Percentiles rank a stretch among this genome's conserved stretches.
These are phyloP conservation scores for Flammula alnicola DNA, from an alignment of 1,284 basidiomycete genomes.

Conservation along the genomic window DNA sequence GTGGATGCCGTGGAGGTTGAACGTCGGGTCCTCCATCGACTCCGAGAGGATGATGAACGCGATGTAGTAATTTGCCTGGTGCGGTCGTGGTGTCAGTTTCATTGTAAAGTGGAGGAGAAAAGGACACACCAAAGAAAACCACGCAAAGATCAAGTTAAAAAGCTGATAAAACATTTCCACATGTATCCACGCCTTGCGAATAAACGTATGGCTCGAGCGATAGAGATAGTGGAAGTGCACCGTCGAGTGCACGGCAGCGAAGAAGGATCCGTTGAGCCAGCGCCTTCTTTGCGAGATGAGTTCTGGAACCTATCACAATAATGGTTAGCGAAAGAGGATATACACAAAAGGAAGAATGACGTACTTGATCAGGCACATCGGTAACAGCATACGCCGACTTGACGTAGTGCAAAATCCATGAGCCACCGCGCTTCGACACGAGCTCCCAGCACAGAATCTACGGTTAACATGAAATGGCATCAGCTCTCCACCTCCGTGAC, in stretches of 20 bases:
- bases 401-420: constrained; percentile 94
- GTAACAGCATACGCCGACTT: constrained; percentile 93
- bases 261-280: constrained; percentile 98
- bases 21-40: constrained; percentile 67
- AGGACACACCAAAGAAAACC: constrained; percentile 79
- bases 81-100: no score
- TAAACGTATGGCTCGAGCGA: constrained; percentile 82
- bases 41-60: constrained; percentile 80
- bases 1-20: constrained; percentile 64
- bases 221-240: constrained; percentile 94
- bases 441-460: constrained; percentile 92
- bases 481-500: no score
- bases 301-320: constrained; percentile 67
- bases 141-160: constrained; percentile 90
- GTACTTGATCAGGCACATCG: constrained; percentile 85
- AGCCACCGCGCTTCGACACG: constrained; percentile 83
- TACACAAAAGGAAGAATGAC: background rate
- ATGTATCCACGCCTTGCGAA: constrained; percentile 93
- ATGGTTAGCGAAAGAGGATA: background rate
- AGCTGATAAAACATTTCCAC: constrained; percentile 92
- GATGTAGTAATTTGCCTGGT: constrained; percentile 89
- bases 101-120: no score
- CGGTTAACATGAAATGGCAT: no score
- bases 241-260: constrained; percentile 89
- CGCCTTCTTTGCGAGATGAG: constrained; percentile 91